Base-by-base conservation (phyloP, 345 rosid genomes). In the Citrus hindsii region DNA sequence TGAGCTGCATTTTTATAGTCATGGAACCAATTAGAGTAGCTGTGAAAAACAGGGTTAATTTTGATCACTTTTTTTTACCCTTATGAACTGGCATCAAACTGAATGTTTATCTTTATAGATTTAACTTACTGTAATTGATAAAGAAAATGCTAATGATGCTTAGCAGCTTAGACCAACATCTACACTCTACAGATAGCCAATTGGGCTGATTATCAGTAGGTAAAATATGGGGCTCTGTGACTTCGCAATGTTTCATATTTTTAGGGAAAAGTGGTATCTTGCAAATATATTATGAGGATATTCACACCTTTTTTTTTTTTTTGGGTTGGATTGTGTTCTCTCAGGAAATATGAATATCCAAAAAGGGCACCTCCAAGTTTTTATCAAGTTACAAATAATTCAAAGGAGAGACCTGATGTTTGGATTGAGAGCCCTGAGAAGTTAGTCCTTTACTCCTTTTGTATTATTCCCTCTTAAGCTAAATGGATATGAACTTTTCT, bases 341-440 rank as follows among this genome's bases (percentile, higher is more conserved):
- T 76, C 87, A 92, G 98, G 88, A 92, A 89, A 84, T 84, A 91
- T 83, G 98, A 93, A 82, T 88, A 93, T 84, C 97, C 97, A 55
- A 93, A 89, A 92, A 91, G 83, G 88, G 86, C 82, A 32, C 87
- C 93, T 21, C 99, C 99, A 38, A 92, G 88, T 79, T 95, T 92
- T 81, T 95, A 93, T 86, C 92, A 88, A 84, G 95, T 90, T 75
- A 95, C 97, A 37, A 91, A 92, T 81, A 88, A 91, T 79, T 89
- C 96, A 13, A 93, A 92, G 82, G 99, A 93, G 89, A 90, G 99
- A 78, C 99, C 99, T 3, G 99, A 95, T 87, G 97, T 95, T 74
- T 95, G 99, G 99, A 88, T 95, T 69, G 98, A 95, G 62, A 89
- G 90, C 92, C 99, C 99, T 67, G 98, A 95, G 82, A 93, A 91